Base-by-base conservation (phyloP, 2,329 filamentous ascomycete species). In the Penicillium sp. region DNA sequence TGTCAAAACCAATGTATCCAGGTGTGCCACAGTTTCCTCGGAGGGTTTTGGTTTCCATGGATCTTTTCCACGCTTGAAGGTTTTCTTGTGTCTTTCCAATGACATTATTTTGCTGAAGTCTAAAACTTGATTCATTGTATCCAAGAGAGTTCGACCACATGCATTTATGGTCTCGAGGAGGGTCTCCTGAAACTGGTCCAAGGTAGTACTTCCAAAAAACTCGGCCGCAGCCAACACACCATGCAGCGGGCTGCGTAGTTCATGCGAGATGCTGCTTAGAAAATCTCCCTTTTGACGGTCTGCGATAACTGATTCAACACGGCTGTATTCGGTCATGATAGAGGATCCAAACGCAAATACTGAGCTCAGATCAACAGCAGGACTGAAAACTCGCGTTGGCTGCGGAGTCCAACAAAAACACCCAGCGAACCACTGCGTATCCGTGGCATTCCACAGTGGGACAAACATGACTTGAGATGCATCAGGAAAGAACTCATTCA, bases 221-320 rank as follows among this genome's bases (percentile, higher is more conserved):
- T 83, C 80, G 2, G 76, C 70, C 2, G 76, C 79, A 1, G 76
- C 80, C 15, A 77, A 63, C 23, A 76, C 73, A 25, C 76, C 79
- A 57, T 77, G 81, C 50, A 76, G 67, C 43, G 73, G 81, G 40
- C 64, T 75, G n/a, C 79, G 69, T 8, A 83, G 64, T 61, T 83
- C 81, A 54, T 83, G 81, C 29, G 75, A 78, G 27, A 83, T 81
- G 2, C 75, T 78, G 1, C 78, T 77, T 31, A 83, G 77, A 50
- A 84, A 82, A 13, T 81, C 78, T 2, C 74, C 75, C 58, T 83
- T 83, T 25, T 78, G 75, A 27, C 75, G 73, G 51, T 81, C 77
- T 2, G 67, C 66, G 1, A 68, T 63, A 8, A 67, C 61, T 29
- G 69, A 67, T 34, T 74, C 69, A n/a, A 73, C 63, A 11, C 72